Conservation (phyloP, 139 green algal genomes). For the Spirogloea muscicola region DNA sequence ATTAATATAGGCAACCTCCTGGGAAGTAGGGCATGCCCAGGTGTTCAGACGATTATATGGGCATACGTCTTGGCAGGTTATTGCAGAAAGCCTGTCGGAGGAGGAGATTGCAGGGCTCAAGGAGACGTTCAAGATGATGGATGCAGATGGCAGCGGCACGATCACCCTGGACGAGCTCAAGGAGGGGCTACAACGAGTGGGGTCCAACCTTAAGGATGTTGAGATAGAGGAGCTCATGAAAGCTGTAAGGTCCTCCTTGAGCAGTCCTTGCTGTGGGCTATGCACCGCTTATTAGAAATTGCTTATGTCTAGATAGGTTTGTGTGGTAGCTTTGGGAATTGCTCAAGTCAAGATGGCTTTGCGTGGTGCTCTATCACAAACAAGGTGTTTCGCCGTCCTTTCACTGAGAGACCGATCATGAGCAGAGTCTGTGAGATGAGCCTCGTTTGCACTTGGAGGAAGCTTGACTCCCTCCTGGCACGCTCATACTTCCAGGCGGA, state of each 20-base stretch:
- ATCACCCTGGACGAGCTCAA: constrained; percentile 60
- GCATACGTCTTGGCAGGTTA: constrained; percentile 57
- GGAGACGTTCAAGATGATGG: constrained; percentile 60
- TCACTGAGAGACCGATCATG: too few species aligned
- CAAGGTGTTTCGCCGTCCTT: too few species aligned
- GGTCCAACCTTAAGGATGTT: constrained; percentile 4
- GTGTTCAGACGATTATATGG: background rate
- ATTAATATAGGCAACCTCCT: background rate
- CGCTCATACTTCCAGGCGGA: constrained; percentile 51
- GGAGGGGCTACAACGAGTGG: constrained; percentile 48
- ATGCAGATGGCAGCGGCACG: constrained; percentile 57
- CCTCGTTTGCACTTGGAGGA: background rate
- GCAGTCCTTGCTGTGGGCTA: too few species aligned
- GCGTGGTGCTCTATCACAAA: too few species aligned
- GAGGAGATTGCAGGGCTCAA: constrained; percentile 60
- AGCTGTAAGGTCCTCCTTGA: too few species aligned
- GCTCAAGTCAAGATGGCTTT: too few species aligned
- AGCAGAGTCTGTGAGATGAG: background rate
- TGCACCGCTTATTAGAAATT: too few species aligned
- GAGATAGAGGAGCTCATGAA: constrained; percentile 26
- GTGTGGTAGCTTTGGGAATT: too few species aligned
- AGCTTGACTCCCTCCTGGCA: background rate
- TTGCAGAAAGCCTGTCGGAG: constrained; percentile 53
- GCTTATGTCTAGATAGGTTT: too few species aligned
- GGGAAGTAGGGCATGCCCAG: background rate